These are phyloP conservation scores for Withania somnifera DNA, from an alignment of 305 asterid genomes.

Conservation along the genomic window DNA sequence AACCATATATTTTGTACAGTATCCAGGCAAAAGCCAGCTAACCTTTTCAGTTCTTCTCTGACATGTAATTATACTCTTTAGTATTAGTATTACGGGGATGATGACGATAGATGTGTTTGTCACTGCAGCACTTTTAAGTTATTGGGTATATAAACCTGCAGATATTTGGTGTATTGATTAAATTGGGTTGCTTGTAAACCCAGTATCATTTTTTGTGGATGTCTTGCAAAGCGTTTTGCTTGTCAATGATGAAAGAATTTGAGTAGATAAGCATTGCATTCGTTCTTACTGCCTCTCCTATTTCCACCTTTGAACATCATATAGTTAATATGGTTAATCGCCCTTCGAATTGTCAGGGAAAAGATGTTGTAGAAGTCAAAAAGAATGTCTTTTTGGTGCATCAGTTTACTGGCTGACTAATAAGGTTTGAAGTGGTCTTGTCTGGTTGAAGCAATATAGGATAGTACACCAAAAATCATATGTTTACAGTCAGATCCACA, in stretches of 20 bases:
- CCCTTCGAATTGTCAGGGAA: too few relatives aligned
- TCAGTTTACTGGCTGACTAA: too few relatives aligned
- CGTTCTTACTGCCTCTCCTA: neutral
- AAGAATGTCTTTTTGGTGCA: neutral
- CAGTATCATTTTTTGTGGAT: neutral
- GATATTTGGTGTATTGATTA: neutral
- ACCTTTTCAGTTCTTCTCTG: constrained; percentile 25
- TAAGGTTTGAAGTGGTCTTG: too few relatives aligned
- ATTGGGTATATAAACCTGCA: neutral
- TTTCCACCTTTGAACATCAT: neutral
- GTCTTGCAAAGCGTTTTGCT: neutral
- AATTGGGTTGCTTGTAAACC: neutral
- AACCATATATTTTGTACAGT: constrained; percentile 14
- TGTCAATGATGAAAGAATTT: neutral
- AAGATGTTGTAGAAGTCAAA: neutral
- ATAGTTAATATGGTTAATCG: accelerated
- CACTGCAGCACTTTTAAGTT: neutral
- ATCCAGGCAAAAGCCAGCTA: constrained; percentile 16
- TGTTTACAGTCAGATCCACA: too few relatives aligned
- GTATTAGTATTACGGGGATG: constrained; percentile 1
- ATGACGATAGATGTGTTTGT: constrained; percentile 2
- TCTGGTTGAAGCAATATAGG: too few relatives aligned
- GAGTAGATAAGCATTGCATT: neutral
- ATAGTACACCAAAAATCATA: too few relatives aligned
- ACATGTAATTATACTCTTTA: constrained; percentile 32